Evolutionary conservation across 257 asterid species (phyloP).

Genomic region (Ilex aquifolium): DNA sequence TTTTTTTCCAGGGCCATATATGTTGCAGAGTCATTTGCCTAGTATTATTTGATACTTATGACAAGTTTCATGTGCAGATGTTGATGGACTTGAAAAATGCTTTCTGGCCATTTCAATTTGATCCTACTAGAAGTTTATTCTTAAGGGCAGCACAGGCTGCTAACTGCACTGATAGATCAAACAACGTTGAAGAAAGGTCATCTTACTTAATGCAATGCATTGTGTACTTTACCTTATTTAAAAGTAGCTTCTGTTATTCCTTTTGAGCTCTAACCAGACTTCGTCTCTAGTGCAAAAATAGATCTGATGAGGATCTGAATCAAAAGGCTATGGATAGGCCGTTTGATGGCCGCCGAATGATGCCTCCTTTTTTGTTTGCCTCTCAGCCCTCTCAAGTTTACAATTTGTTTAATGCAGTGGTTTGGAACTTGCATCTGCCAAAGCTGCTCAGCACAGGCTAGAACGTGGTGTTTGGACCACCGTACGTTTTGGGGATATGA

Average conservation of each 20-base stretch:
- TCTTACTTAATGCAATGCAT: neutral
- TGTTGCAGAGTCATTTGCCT: too few relatives aligned
- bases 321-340: too few relatives aligned
- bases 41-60: neutral
- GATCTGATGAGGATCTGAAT: too few relatives aligned
- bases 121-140: conserved; percentile 53
- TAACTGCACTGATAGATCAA: conserved; percentile 40
- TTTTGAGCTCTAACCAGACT: neutral
- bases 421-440: conserved; percentile 67
- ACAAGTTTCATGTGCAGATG: conserved; percentile 35
- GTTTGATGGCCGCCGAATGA: neutral
- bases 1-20: too few relatives aligned
- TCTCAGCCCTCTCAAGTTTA: conserved; percentile 1
- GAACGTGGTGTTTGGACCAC: conserved; percentile 91
- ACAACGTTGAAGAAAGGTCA: conserved; percentile 43
- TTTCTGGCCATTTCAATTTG: conserved; percentile 84
- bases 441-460: conserved; percentile 80
- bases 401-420: conserved; percentile 37
- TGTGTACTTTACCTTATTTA: neutral
- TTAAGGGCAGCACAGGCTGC: conserved; percentile 86
- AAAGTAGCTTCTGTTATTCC: neutral
- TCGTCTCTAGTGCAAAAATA: too few relatives aligned
- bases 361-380: neutral
- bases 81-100: conserved; percentile 67
- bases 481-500: conserved; percentile 78